Evolutionary conservation across 768 basidiomycete genomes (phyloP), one percentile per base, ranked within the genome.

Genomic region (Lyophyllum atratum): DNA sequence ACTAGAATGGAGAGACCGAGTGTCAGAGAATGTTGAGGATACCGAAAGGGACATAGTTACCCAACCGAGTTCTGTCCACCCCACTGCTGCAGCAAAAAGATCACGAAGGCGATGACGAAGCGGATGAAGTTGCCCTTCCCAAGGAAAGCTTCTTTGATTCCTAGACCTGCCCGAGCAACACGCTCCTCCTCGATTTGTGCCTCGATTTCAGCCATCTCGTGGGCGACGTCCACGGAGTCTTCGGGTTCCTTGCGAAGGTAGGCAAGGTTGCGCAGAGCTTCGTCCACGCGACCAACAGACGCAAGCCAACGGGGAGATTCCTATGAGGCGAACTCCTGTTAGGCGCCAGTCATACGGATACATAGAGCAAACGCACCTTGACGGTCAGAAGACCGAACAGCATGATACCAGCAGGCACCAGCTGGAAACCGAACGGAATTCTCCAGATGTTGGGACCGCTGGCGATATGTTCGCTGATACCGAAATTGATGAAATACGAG

Each of bases 51-150:
- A n/a, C 4, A 17, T 4, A 63, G 76, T 31, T 56, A 81, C 78
- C 75, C 76, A 61, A 93, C 87, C 0, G 87, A 86, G 72, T 94
- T 92, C 68, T 93, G 92, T 1, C 93, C 93, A 47, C 82, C 80
- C 87, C 87, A 92, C 67, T 93, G 90, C 62, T 93, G 92, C 8
- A 92, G 74, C 58, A 89, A 67, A 76, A 93, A 92, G 59, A 92
- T 90, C 25, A 81, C 70, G 62, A 91, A 85, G 1, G 93, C 92
- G 64, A 95, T 92, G n/a, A 88, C 74, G 75, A 95, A 94, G 22
- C 93, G 86, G 58, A 87, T 74, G 45, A 85, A 81, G 73, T 93
- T 93, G 46, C 93, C 93, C 67, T 89, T 90, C 19, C 87, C 87
- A 37, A 90, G 75, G 74, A 93, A 89, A 2, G 89, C 89, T 63